Base-by-base conservation (phyloP, 2,329 filamentous ascomycete genomes). In the Teratosphaeria viscida region DNA sequence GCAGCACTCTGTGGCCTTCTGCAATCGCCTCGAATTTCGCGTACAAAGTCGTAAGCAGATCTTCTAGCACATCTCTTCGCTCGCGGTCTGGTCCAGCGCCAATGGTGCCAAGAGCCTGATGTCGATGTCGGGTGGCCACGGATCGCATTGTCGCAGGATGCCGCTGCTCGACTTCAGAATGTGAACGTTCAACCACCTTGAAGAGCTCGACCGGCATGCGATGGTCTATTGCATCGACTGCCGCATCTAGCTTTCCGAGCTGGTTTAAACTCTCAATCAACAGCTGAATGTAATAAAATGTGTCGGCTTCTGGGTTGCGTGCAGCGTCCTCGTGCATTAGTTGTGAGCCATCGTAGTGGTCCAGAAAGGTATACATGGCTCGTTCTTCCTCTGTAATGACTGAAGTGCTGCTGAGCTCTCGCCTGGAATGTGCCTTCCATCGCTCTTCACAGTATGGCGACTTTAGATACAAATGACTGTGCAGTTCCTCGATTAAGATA, bases 21-120 rank as follows among this genome's bases (percentile, higher is more conserved):
- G 91, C 90, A 65, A 99, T 97, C 7, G 94, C 90, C 73, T 97
- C 94, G 64, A 99, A 97, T 68, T 96, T 96, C 52, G 92, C 92
- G 72, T 95, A 99, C 0, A 99, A 75, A 0, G 90, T 92, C 85
- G 88, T 95, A 2, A 99, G 78, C 54, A 97, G 82, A 69, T 99
- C 94, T 64, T 94, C 89, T 55, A 99, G 87, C 32, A 96, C 89
- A 67, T 90, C 88, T 14, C 87, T 87, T 19, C 65, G 65, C 49
- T 72, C 68, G 16, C 63, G 66, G 26, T 69, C 65, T 23, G 65
- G 64, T 11, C 65, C 65, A 49, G 58, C 59, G 39, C 59, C 56
- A 23, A n/a, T 66, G 7, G 69, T 52, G 26, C 39, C 27, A 16
- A 35, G 29, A 34, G 43, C 56, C 34, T 71, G 65, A 72, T 75